Evolutionary conservation across 306 rosid genomes (phyloP), one percentile per base, ranked within the genome.

Genomic region (Casuarina glauca): DNA sequence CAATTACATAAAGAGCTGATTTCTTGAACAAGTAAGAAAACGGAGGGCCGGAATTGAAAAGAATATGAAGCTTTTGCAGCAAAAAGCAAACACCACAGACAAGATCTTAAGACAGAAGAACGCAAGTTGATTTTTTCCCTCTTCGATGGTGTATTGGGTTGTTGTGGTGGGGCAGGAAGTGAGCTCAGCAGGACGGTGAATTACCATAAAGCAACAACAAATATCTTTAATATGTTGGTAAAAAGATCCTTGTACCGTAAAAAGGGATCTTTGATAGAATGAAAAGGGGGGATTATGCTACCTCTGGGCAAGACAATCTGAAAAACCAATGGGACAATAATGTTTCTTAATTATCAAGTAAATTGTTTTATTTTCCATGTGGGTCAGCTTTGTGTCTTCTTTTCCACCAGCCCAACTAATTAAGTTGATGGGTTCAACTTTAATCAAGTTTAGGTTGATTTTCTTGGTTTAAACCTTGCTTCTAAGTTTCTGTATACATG

Each of bases 251-350:
- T 35, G 43, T 79, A 51, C 60, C 83, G 76, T 64, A 46, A 43
- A 54, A 53, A n/a, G 61, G 19, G 61, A 19, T n/a, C 9, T 54
- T 53, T 50, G 50, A 52, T 63, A 61, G 64, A 70, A 75, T 32
- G 16, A 62, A 32, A 81, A 79, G 78, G 81, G 32, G 43, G 75
- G 87, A 82, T 78, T 82, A 46, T 84, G 86, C 82, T 82, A 82
- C 87, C 88, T 88, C 73, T 88, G 87, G 52, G 78, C 83, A 76
- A 70, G 78, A 81, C 93, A 86, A 54, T 50, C 67, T 54, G 77
- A 79, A 78, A 86, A 86, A 84, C 85, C 54, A 64, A 52, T 15
- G 73, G 60, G 87, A 81, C 76, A 73, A 82, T 62, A 70, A 71
- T 48, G 67, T 82, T 76, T 78, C 74, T 77, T 70, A 71, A 82